These are phyloP conservation scores for Claviceps humidiphila DNA, from an alignment of 2,329 filamentous ascomycete genomes.

Conservation along the genomic window DNA sequence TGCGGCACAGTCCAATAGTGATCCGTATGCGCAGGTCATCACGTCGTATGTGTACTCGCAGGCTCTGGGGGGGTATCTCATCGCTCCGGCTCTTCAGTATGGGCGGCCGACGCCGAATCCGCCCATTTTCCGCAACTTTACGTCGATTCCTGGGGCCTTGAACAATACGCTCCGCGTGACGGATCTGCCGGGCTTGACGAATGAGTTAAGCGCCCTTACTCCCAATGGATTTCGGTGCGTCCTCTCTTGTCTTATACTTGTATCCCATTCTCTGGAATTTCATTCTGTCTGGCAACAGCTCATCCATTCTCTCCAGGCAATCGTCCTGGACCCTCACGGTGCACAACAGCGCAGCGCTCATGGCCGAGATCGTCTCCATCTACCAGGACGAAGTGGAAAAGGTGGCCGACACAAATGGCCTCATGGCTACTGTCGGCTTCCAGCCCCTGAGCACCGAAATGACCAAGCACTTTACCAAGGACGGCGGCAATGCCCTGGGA, in stretches of 20 bases:
- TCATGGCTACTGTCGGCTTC: conserved; percentile 14
- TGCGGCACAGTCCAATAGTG: conserved; percentile 4
- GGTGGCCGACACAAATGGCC: conserved; percentile 11
- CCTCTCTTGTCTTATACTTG: not conserved
- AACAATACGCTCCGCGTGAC: conserved; percentile 9
- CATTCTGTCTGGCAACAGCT: not conserved
- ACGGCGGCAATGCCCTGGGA: conserved; percentile 20
- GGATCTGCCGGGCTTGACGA: conserved; percentile 9
- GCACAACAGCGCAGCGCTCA: conserved; percentile 8
- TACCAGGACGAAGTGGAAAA: conserved; percentile 11
- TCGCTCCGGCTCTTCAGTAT: not conserved
- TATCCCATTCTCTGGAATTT: not conserved
- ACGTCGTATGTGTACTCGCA: conserved; percentile 12
- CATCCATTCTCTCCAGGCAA: not conserved
- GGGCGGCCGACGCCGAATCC: conserved; percentile 7
- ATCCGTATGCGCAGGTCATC: conserved; percentile 13
- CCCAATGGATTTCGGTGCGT: conserved; percentile 11
- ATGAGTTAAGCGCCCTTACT: conserved; percentile 9
- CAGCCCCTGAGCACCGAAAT: conserved; percentile 29
- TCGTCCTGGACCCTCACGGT: conserved; percentile 11
- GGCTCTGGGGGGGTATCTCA: conserved; percentile 7
- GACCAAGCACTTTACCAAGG: conserved; percentile 20
- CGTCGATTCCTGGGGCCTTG: conserved; percentile 9
- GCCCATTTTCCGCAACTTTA: conserved; percentile 11
- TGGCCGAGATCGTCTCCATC: conserved; percentile 12